Evolutionary conservation across 1,139 yeast genomes (phyloP).

Genomic region (Yamadazyma jaroonii): DNA sequence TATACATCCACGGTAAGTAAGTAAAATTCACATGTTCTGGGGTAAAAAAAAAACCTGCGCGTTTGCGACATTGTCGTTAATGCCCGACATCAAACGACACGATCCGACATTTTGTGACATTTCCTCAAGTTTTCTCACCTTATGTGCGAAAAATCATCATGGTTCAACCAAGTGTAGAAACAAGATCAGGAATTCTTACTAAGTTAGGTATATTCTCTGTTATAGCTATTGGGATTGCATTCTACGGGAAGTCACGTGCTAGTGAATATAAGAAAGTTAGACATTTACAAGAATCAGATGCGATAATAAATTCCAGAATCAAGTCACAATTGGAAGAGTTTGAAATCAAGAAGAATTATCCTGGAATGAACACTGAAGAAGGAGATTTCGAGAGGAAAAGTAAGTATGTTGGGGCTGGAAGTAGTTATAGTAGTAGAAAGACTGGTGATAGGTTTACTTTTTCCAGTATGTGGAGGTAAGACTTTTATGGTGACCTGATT

Average conservation of each 20-base stretch:
- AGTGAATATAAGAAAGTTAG: slow-evolving; percentile 34
- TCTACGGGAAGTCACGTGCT: slow-evolving; percentile 38
- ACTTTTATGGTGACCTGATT: too few relatives aligned
- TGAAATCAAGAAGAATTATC: slow-evolving; percentile 24
- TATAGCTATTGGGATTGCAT: slow-evolving; percentile 30
- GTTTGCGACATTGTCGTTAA: slow-evolving; percentile 2
- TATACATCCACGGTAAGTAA: too few relatives aligned
- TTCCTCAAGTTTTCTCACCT: not conserved
- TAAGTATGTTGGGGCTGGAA: slow-evolving; percentile 65
- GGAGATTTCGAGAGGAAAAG: slow-evolving; percentile 41
- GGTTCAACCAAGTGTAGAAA: slow-evolving; percentile 23
- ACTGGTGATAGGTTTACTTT: slow-evolving; percentile 45
- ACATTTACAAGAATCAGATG: slow-evolving; percentile 38
- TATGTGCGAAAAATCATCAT: not conserved
- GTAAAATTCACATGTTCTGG: slow-evolving; percentile 1
- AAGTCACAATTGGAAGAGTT: slow-evolving; percentile 25
- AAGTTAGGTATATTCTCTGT: slow-evolving; percentile 35
- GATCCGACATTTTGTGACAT: not conserved
- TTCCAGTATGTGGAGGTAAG: slow-evolving; percentile 23
- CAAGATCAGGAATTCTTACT: slow-evolving; percentile 32
- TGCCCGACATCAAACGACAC: slow-evolving; percentile 1
- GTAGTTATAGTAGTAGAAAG: slow-evolving; percentile 52
- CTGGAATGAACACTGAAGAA: slow-evolving; percentile 31
- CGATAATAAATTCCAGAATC: slow-evolving; percentile 25
- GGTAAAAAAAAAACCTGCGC: slow-evolving; percentile 2